phyloP scores from a whole-genome alignment of 805 yeast species.

The Kuraishia cidri region DNA sequence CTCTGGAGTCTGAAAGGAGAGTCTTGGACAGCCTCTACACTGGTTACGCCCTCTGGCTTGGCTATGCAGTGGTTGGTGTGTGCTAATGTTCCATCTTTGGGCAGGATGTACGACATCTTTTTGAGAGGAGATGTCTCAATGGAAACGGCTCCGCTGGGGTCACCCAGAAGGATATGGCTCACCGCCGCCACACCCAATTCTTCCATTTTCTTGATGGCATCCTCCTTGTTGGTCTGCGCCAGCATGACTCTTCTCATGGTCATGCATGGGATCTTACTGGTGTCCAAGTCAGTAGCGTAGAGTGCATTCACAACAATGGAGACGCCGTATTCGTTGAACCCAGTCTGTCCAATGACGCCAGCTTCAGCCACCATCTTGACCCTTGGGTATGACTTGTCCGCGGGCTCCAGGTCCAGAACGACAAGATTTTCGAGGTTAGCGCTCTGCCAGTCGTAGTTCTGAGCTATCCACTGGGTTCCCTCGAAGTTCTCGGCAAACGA shows the following conservation, averaged over 20 bases:
- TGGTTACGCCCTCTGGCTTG: slow-evolving; percentile 2
- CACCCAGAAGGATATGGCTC: slow-evolving; percentile 5
- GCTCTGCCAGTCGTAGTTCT: slow-evolving; percentile 7
- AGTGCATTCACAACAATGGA: slow-evolving; percentile 6
- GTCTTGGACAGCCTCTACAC: neutral
- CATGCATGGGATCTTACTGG: slow-evolving; percentile 5
- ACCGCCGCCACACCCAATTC: slow-evolving; percentile 5
- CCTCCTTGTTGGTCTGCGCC: slow-evolving; percentile 4
- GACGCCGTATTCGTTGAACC: slow-evolving; percentile 6
- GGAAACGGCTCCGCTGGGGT: slow-evolving; percentile 5
- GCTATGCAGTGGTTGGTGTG: slow-evolving; percentile 7
- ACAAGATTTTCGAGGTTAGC: slow-evolving; percentile 3
- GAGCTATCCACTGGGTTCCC: slow-evolving; percentile 6
- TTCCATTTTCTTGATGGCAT: slow-evolving; percentile 4
- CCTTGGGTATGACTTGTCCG: slow-evolving; percentile 5
- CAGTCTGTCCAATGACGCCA: slow-evolving; percentile 6
- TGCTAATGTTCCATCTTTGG: slow-evolving; percentile 1
- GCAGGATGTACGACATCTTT: slow-evolving; percentile 1
- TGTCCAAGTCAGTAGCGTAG: slow-evolving; percentile 5
- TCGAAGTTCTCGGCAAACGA: slow-evolving; percentile 4
- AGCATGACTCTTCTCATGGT: slow-evolving; percentile 6
- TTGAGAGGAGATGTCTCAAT: slow-evolving; percentile 6
- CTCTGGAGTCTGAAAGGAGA: slow-evolving; percentile 3
- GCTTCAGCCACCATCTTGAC: slow-evolving; percentile 7
- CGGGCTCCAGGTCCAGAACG: slow-evolving; percentile 5